Conservation (phyloP, 2,329 filamentous ascomycete species). For the Alternaria triticina region DNA sequence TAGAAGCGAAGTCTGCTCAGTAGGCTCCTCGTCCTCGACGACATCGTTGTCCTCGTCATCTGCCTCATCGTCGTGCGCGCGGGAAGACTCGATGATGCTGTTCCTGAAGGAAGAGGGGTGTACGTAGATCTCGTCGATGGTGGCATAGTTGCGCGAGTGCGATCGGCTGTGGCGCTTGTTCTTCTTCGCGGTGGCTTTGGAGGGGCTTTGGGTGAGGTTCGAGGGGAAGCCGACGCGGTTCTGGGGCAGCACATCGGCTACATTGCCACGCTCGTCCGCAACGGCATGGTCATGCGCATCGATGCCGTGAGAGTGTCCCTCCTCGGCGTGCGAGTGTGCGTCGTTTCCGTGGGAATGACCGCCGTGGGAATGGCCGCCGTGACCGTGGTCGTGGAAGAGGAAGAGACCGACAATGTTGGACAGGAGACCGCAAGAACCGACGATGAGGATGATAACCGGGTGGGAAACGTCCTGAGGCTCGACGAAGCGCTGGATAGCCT, state of each 20-base stretch:
- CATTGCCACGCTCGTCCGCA: slow-evolving; percentile 65
- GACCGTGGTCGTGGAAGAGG: slow-evolving; percentile 91
- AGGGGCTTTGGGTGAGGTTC: slow-evolving; percentile 21
- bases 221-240: slow-evolving; percentile 61
- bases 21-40: slow-evolving; percentile 47
- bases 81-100: slow-evolving; percentile 86
- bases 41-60: slow-evolving; percentile 63
- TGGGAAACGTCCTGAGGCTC: slow-evolving; percentile 88
- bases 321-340: slow-evolving; percentile 54
- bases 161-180: slow-evolving; percentile 66
- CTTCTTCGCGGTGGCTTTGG: slow-evolving; percentile 38
- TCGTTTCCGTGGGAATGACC: slow-evolving; percentile 59
- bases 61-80: slow-evolving; percentile 61
- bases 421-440: slow-evolving; percentile 82
- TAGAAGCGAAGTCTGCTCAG: slow-evolving; percentile 46
- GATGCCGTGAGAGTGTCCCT: slow-evolving; percentile 58
- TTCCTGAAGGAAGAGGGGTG: slow-evolving; percentile 90
- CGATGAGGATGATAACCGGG: slow-evolving; percentile 85
- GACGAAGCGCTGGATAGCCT: slow-evolving; percentile 89
- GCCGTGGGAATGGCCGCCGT: slow-evolving; percentile 81
- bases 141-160: slow-evolving; percentile 60
- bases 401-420: slow-evolving; percentile 91
- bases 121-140: slow-evolving; percentile 75
- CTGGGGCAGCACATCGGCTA: slow-evolving; percentile 69
- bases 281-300: slow-evolving; percentile 53